Percentiles rank a stretch among this genome's conserved stretches.
phyloP scores from a whole-genome alignment of 2,329 filamentous ascomycete genomes.

The Cladosporium sp. region DNA sequence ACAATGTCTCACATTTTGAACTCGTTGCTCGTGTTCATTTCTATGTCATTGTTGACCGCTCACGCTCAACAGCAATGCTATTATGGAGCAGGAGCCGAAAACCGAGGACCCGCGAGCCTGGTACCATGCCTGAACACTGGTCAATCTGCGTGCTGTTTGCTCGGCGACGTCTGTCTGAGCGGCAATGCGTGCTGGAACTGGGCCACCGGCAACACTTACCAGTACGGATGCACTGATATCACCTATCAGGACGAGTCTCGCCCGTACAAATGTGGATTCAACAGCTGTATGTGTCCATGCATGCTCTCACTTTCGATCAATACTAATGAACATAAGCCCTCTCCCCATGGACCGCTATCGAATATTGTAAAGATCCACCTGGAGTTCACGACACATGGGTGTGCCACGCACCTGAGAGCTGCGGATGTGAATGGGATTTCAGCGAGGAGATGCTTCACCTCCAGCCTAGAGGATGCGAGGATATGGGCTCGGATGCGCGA shows the following conservation, averaged over 20 bases:
- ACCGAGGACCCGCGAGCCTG: constrained; percentile 23
- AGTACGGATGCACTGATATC: constrained; percentile 33
- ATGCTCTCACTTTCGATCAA: neutral
- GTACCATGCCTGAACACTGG: constrained; percentile 25
- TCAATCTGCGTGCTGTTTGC: constrained; percentile 25
- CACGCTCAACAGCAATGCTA: constrained; percentile 30
- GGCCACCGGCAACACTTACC: constrained; percentile 24
- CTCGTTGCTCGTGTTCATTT: too few species aligned
- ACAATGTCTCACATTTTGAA: too few species aligned
- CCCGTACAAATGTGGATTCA: constrained; percentile 29
- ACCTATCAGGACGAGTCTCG: constrained; percentile 25
- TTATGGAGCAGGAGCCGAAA: constrained; percentile 24
- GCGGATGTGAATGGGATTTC: constrained; percentile 25
- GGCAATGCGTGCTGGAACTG: constrained; percentile 29
- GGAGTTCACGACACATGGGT: constrained; percentile 26
- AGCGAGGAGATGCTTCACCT: constrained; percentile 21
- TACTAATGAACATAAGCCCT: constrained; percentile 14
- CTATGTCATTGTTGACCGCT: neutral
- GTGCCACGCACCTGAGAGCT: constrained; percentile 29
- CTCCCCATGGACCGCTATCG: constrained; percentile 28
- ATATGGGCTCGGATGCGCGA: constrained; percentile 28
- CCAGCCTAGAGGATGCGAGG: constrained; percentile 23
- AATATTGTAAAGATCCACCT: constrained; percentile 24
- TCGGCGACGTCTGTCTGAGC: constrained; percentile 27
- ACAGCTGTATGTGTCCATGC: constrained; percentile 18